Base-by-base conservation (phyloP, 176 grass and related monocot genomes). In the Saccharum spontaneum region DNA sequence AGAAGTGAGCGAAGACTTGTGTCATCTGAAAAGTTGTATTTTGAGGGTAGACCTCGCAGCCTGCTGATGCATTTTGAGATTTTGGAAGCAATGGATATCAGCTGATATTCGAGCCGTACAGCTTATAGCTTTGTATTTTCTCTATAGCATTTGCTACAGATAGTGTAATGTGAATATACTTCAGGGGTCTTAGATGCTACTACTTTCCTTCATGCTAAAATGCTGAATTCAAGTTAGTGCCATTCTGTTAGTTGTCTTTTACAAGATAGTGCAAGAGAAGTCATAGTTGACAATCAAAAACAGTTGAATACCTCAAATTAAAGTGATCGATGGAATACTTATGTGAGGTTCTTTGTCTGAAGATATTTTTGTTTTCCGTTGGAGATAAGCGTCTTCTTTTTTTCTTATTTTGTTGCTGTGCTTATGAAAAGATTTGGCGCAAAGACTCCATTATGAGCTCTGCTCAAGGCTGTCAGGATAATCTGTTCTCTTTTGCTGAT, bases 51-150 rank as follows among this genome's bases (percentile, higher is more conserved):
- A 61, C 66, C 80, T 12, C 50, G 59, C 37, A 87, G 75, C 86
- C 75, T 92, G 71, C 86, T 69, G 36, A 92, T 95, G 90, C 93
- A 90, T 88, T 92, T 95, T 67, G 90, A 95, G 67, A 95, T 90
- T 85, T 40, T 90, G 73, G 83, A 95, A 88, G 72, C 20, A 2
- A 90, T 95, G 86, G 80, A 92, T 52, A 71, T 92, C 18, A 50
- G 41, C 71, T 95, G 77, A 86, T 62, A 60, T 44, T 65, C 16
- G 0, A n/a, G 17, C 4, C n/a, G 17, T 23, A 7, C 16, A 20
- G 3, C 46, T 31, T 71, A 16, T 84, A 79, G 43, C 46, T 17
- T 85, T 62, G 39, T 63, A 36, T 15, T 77, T n/a, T 45, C 5
- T 48, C 15, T 4, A 3, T 4, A 74, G 0, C 1, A 69, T 50